Conservation (phyloP, 148 eudicot genomes). For the Vaccinium macrocarpon region DNA sequence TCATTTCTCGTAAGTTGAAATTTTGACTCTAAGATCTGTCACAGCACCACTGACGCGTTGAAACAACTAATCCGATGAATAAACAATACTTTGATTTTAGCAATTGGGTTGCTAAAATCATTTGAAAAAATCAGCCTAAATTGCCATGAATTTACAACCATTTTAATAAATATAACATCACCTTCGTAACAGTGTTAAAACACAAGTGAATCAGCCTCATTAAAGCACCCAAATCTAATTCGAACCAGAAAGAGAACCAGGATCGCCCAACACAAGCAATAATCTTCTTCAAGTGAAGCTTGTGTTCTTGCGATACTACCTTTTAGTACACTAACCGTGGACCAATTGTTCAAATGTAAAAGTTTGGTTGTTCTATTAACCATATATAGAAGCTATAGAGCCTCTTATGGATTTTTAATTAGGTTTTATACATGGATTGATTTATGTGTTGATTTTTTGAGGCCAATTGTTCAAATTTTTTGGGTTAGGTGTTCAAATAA, state of each 20-base stretch:
- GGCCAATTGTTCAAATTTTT: no score
- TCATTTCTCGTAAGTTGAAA: slow-evolving; percentile 11
- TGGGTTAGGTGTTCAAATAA: no score
- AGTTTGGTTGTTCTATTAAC: no score
- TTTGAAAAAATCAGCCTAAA: neutral
- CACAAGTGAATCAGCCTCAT: neutral
- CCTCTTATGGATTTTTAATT: no score
- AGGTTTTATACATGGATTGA: no score
- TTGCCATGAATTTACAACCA: neutral
- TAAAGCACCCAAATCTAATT: neutral
- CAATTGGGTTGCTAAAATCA: no score
- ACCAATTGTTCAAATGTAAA: no score
- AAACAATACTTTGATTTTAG: neutral
- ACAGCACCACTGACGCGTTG: neutral
- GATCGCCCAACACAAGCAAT: neutral
- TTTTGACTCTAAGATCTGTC: neutral
- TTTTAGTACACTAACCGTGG: neutral
- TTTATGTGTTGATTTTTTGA: no score
- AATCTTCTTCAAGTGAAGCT: neutral
- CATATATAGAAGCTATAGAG: no score
- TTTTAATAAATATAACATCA: neutral
- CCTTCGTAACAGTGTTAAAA: neutral
- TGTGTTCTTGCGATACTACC: neutral
- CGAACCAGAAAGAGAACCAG: neutral
- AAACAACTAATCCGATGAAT: neutral